phyloP scores from a whole-genome alignment of 345 rosid genomes.

The Eutrema heterophyllum region DNA sequence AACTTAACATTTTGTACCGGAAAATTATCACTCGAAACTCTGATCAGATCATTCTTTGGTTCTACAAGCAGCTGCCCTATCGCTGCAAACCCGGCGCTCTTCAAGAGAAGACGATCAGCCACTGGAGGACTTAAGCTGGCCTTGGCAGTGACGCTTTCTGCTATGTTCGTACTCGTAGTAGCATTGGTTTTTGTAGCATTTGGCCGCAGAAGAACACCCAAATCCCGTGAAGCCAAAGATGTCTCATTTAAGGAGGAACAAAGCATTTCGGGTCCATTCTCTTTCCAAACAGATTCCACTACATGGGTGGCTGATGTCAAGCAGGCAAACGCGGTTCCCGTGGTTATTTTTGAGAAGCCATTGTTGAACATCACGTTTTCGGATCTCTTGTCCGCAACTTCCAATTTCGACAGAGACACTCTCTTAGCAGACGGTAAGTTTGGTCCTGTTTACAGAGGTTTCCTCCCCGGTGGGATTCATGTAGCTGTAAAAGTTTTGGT shows the following conservation, averaged over 20 bases:
- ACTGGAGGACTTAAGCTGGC: slow-evolving; percentile 60
- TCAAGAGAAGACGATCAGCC: slow-evolving; percentile 41
- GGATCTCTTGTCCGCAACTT: slow-evolving; percentile 85
- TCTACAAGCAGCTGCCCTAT: slow-evolving; percentile 72
- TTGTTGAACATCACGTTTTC: slow-evolving; percentile 76
- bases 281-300: slow-evolving; percentile 86
- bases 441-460: slow-evolving; percentile 90
- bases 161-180: slow-evolving; percentile 58
- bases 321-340: slow-evolving; percentile 68
- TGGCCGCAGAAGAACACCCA: slow-evolving; percentile 52
- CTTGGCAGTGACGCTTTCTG: slow-evolving; percentile 57
- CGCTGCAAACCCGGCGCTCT: slow-evolving; percentile 67
- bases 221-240: slow-evolving; percentile 54
- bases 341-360: slow-evolving; percentile 89
- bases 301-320: slow-evolving; percentile 96
- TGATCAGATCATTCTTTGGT: slow-evolving; percentile 55
- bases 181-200: slow-evolving; percentile 64
- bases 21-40: slow-evolving; percentile 40
- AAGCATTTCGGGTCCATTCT: slow-evolving; percentile 75
- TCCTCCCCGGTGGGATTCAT: slow-evolving; percentile 89
- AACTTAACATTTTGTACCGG: slow-evolving; percentile 71
- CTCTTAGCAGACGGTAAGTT: slow-evolving; percentile 90
- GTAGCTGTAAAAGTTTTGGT: slow-evolving; percentile 93
- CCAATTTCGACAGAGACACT: slow-evolving; percentile 77
- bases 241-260: slow-evolving; percentile 66